Conservation (phyloP, 2,329 filamentous ascomycete species). For the Microcyclosporella mali region DNA sequence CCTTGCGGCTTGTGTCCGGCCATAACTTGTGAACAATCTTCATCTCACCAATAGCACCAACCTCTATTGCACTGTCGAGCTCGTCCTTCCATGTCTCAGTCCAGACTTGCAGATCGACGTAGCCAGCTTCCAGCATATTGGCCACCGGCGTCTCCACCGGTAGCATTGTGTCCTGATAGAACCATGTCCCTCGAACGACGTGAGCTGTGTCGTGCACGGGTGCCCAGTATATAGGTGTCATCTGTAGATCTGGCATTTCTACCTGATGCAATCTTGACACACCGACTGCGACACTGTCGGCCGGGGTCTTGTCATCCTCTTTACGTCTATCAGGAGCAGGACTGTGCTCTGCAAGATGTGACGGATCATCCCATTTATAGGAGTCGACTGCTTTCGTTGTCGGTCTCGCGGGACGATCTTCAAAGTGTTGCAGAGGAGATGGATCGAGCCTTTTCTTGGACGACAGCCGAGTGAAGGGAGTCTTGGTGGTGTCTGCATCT, state of each 20-base stretch:
- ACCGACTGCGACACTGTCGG: conserved; percentile 70
- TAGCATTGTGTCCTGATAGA: conserved; percentile 91
- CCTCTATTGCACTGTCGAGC: conserved; percentile 79
- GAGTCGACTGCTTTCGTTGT: conserved; percentile 36
- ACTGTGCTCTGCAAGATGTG: conserved; percentile 28
- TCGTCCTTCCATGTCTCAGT: conserved; percentile 91
- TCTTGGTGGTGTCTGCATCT: conserved; percentile 38
- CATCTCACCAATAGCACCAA: conserved; percentile 82
- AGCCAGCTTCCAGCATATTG: conserved; percentile 89
- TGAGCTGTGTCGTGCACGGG: conserved; percentile 82
- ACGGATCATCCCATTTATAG: conserved; percentile 44
- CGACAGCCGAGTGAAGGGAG: conserved; percentile 47
- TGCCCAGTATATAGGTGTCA: conserved; percentile 98
- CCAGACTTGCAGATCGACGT: conserved; percentile 71
- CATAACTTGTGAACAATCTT: conserved; percentile 82
- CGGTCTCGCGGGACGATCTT: conserved; percentile 23
- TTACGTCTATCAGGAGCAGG: conserved; percentile 20
- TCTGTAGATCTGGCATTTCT: conserved; percentile 66
- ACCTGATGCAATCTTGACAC: conserved; percentile 87
- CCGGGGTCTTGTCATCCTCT: conserved; percentile 32
- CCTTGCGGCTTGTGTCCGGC: conserved; percentile 58
- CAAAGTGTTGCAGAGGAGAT: conserved; percentile 15
- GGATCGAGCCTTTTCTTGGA: conserved; percentile 34
- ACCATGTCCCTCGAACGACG: conserved; percentile 88
- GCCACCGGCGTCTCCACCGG: conserved; percentile 80